These are phyloP conservation scores for Nymphaea thermarum DNA, from an alignment of 164 flowering plant species.

Conservation along the genomic window DNA sequence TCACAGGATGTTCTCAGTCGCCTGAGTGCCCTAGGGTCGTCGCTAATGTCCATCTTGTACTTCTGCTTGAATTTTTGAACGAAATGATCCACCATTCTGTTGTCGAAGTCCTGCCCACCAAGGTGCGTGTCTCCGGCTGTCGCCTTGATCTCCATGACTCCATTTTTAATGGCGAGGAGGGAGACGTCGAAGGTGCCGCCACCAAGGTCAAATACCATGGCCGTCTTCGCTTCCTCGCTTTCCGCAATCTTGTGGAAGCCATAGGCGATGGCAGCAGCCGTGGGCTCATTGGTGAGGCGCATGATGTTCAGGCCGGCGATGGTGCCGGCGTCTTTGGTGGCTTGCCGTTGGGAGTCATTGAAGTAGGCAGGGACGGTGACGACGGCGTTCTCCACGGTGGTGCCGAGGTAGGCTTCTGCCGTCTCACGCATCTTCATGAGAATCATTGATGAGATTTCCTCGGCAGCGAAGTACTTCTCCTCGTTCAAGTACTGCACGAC, in stretches of 20 bases:
- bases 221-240: conserved; percentile 39
- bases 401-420: conserved; percentile 34
- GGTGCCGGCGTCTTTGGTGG: conserved; percentile 35
- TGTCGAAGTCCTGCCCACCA: conserved; percentile 31
- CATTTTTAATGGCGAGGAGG: conserved; percentile 25
- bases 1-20: conserved; percentile 24
- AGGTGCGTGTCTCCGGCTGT: conserved; percentile 39
- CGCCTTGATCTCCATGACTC: conserved; percentile 32
- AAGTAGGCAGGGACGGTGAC: conserved; percentile 28
- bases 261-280: conserved; percentile 47
- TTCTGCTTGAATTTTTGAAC: conserved; percentile 29
- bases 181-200: conserved; percentile 43
- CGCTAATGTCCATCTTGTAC: conserved; percentile 25
- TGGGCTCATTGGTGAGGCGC: conserved; percentile 34
- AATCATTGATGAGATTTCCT: not conserved
- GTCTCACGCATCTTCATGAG: conserved; percentile 29
- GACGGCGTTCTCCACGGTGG: conserved; percentile 20
- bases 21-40: conserved; percentile 21
- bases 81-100: conserved; percentile 28
- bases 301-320: conserved; percentile 29
- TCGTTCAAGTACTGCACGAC: not conserved
- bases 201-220: conserved; percentile 28
- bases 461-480: conserved; percentile 3
- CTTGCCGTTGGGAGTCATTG: conserved; percentile 29
- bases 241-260: conserved; percentile 39